Percentiles rank a stretch among this genome's conserved stretches.
These are phyloP conservation scores for Histomonas meleagridis DNA, from an alignment of 208 protist species.

Conservation along the genomic window DNA sequence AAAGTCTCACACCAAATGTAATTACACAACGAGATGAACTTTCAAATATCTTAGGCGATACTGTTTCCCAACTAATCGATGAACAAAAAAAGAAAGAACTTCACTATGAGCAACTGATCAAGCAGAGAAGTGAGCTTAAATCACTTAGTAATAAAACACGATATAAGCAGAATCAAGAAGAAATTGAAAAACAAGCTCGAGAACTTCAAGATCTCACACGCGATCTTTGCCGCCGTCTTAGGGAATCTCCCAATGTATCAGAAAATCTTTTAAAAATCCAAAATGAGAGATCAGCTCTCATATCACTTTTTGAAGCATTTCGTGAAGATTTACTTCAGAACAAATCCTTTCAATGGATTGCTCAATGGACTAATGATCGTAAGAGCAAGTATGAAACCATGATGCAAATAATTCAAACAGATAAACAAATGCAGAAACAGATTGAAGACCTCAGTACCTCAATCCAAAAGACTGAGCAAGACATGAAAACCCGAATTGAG, in stretches of 20 bases:
- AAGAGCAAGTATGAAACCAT: background rate
- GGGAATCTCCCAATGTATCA: constrained; percentile 50
- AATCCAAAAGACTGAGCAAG: background rate
- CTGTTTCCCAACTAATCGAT: constrained; percentile 49
- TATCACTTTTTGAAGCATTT: background rate
- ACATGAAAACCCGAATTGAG: background rate
- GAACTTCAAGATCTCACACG: constrained; percentile 46
- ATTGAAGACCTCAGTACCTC: background rate
- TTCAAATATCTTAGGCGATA: constrained; percentile 49
- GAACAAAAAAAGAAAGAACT: constrained; percentile 45
- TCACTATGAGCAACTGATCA: constrained; percentile 42
- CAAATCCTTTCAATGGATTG: background rate
- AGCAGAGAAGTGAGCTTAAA: constrained; percentile 41
- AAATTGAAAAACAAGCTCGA: constrained; percentile 42
- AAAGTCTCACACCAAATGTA: constrained; percentile 49
- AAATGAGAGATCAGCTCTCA: constrained; percentile 40
- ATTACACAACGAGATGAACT: constrained; percentile 50
- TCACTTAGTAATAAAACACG: constrained; percentile 39
- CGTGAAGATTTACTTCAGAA: background rate
- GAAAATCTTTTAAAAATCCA: constrained; percentile 52
- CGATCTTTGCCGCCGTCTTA: constrained; percentile 49
- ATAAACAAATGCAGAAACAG: constrained; percentile 32
- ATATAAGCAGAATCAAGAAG: constrained; percentile 43
- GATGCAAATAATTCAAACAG: constrained; percentile 31
- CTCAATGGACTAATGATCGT: background rate